Conservation (phyloP, 2,329 filamentous ascomycete species). For the Penicillium hordei region DNA sequence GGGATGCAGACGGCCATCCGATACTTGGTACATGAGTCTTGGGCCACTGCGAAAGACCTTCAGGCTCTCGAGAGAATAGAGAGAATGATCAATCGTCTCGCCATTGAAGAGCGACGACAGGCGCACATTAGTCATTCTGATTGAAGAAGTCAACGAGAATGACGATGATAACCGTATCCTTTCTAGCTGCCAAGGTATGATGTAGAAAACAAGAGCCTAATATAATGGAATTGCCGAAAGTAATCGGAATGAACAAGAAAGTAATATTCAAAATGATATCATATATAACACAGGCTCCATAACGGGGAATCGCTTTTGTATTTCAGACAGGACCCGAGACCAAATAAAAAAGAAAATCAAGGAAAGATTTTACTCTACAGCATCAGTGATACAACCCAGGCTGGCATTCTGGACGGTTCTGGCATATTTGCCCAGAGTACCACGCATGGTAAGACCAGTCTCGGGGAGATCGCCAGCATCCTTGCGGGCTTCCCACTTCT, state of each 20-base stretch:
- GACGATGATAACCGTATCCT: no score
- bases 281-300: constrained; percentile 22
- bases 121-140: background rate
- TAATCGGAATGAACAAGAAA: constrained; percentile 4
- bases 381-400: constrained; percentile 50
- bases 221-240: background rate
- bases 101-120: background rate
- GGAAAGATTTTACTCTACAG: constrained; percentile 32
- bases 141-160: no score
- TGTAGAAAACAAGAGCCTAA: background rate
- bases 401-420: constrained; percentile 48
- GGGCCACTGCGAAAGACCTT: constrained; percentile 2
- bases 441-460: constrained; percentile 59
- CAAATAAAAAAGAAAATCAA: constrained; percentile 6
- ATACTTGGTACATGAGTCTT: constrained; percentile 7
- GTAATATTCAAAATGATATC: constrained; percentile 22
- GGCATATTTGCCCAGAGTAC: constrained; percentile 71
- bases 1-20: constrained; percentile 9
- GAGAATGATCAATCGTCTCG: background rate
- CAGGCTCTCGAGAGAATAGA: constrained; percentile 1
- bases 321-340: constrained; percentile 17
- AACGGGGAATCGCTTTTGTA: constrained; percentile 25
- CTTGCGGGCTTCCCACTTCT: constrained; percentile 57
- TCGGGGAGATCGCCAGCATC: constrained; percentile 42
- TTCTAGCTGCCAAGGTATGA: no score